Conservation (phyloP, 805 yeast genomes). For the Sugiyamaella marilandica region DNA sequence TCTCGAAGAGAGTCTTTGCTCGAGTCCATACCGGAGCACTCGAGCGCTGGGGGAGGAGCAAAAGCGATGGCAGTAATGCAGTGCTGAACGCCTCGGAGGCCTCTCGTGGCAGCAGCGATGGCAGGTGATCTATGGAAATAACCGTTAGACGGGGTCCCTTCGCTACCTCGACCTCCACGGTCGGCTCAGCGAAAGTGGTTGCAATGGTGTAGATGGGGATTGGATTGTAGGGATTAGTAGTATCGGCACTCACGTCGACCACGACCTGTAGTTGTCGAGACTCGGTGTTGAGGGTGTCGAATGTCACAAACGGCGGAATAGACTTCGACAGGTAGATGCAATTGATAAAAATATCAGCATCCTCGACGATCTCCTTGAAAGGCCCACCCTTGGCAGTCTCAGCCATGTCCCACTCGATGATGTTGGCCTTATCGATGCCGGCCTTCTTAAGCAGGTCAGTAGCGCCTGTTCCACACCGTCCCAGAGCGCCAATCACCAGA, state of each 20-base stretch:
- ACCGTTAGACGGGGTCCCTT: slow-evolving; percentile 86
- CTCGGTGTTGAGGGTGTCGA: slow-evolving; percentile 56
- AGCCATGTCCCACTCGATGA: slow-evolving; percentile 91
- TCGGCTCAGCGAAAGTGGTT: slow-evolving; percentile 87
- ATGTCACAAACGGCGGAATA: slow-evolving; percentile 84
- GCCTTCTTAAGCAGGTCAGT: slow-evolving; percentile 71
- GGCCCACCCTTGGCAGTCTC: slow-evolving; percentile 98
- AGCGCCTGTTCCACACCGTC: slow-evolving; percentile 99
- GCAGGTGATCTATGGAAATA: slow-evolving; percentile 92
- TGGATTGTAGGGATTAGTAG: slow-evolving; percentile 98
- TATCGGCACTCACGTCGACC: slow-evolving; percentile 97
- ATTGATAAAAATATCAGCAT: slow-evolving; percentile 85
- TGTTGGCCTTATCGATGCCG: slow-evolving; percentile 82
- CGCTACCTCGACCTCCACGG: slow-evolving; percentile 74
- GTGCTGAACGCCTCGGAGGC: slow-evolving; percentile 86
- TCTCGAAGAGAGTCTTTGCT: slow-evolving; percentile 78
- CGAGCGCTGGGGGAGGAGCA: slow-evolving; percentile 76
- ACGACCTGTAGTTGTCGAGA: slow-evolving; percentile 82
- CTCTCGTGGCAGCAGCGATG: slow-evolving; percentile 93
- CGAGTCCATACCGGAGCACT: slow-evolving; percentile 87
- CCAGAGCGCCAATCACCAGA: slow-evolving; percentile 92
- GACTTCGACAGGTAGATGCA: slow-evolving; percentile 93
- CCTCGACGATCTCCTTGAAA: slow-evolving; percentile 74
- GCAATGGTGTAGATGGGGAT: slow-evolving; percentile 89
- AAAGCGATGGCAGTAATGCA: slow-evolving; percentile 85